Conservation (phyloP, 306 rosid species). For the Boehmeria nivea region DNA sequence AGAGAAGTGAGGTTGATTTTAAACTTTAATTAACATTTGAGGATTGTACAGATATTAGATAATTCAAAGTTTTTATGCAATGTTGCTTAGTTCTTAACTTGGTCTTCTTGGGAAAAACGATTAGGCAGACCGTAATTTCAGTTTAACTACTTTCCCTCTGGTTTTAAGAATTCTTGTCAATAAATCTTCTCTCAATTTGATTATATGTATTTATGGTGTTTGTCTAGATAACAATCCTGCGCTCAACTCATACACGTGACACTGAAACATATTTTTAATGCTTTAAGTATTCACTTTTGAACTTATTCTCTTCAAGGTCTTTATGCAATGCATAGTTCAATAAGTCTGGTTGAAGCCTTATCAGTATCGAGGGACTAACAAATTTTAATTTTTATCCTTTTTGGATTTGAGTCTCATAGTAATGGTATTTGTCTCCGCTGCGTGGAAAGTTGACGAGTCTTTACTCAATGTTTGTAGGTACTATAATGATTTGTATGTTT, state of each 20-base stretch:
- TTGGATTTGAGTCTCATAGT: not conserved
- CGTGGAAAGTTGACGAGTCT: slow-evolving; percentile 8
- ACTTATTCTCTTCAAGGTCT: not conserved
- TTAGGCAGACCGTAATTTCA: too few species aligned
- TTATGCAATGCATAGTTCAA: too few species aligned
- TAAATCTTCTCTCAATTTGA: not conserved
- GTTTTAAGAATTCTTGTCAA: too few species aligned
- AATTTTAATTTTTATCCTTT: not conserved
- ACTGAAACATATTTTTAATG: not conserved
- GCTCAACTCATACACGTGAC: not conserved
- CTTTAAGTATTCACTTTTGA: slow-evolving; percentile 2
- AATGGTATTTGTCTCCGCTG: not conserved
- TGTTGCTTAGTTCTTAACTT: too few species aligned
- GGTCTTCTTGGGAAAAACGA: too few species aligned
- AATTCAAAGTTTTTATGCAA: not conserved
- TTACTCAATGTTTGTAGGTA: slow-evolving; percentile 57
- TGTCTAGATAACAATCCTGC: too few species aligned
- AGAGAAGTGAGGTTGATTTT: slow-evolving; percentile 99
- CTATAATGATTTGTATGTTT: slow-evolving; percentile 78
- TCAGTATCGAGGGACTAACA: too few species aligned
- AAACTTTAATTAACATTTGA: slow-evolving; percentile 20
- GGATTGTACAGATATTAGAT: slow-evolving; percentile 8
- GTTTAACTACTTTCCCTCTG: too few species aligned
- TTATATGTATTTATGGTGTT: too few species aligned
- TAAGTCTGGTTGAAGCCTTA: too few species aligned